Evolutionary conservation across 129 eudicot species (phyloP).

Genomic region (Chrysanthemum seticuspe): DNA sequence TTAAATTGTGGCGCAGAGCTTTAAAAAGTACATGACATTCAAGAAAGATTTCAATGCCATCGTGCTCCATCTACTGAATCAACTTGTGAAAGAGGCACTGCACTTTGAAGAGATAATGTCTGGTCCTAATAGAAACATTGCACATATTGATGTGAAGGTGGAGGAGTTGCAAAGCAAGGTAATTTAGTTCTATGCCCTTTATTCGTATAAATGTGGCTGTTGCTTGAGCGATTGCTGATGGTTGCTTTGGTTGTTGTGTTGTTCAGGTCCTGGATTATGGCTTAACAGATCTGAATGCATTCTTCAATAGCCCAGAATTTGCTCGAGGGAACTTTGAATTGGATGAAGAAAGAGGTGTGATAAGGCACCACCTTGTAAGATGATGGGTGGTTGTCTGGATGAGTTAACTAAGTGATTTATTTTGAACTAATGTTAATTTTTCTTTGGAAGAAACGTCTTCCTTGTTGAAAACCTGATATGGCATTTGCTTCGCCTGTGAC

Average conservation of each 20-base stretch:
- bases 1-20: conserved; percentile 58
- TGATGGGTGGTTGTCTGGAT: neutral
- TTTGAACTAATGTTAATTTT: neutral
- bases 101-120: conserved; percentile 76
- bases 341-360: conserved; percentile 62
- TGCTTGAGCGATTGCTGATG: neutral
- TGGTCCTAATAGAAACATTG: conserved; percentile 49
- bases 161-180: conserved; percentile 92
- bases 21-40: conserved; percentile 80
- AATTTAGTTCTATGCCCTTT: neutral
- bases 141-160: conserved; percentile 75
- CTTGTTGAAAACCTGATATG: neutral
- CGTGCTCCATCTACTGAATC: conserved; percentile 62
- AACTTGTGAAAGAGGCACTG: conserved; percentile 76
- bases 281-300: conserved; percentile 67
- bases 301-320: conserved; percentile 61
- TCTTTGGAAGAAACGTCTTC: conserved; percentile 4
- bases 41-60: conserved; percentile 80
- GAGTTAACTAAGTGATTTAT: neutral
- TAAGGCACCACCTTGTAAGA: conserved; percentile 64
- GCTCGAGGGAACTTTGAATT: conserved; percentile 60
- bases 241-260: neutral
- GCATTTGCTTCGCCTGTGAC: neutral
- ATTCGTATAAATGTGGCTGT: neutral
- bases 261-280: conserved; percentile 79